Evolutionary conservation across 305 asterid genomes (phyloP), one percentile per base, ranked within the genome.

Genomic region (Solanum hybrid): DNA sequence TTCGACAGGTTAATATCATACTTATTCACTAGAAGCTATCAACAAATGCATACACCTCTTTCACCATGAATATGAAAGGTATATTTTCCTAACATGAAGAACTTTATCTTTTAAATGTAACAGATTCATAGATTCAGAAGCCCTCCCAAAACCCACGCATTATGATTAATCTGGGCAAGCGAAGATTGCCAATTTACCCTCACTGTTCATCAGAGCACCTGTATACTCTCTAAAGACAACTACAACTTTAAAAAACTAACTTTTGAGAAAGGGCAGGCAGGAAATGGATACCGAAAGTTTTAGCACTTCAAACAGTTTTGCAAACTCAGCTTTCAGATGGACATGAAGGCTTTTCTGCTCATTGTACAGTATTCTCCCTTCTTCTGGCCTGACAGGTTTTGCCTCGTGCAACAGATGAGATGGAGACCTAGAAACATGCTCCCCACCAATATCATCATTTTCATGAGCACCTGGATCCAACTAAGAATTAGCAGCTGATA

Each of bases 241-340:
- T 84, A 84, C 36, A 84, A 84, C 42, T 45, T 2, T 5, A 31
- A 84, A 29, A 82, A 78, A 37, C 40, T 77, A 73, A 35, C 34
- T 24, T 34, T 12, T 56, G 31, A 84, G 89, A 37, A 80, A 76
- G 42, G 35, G 87, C 80, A 89, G 78, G 56, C 31, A 85, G 76
- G 90, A 92, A 91, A 88, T 76, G 42, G 56, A 89, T 96, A 97
- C 99, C 96, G 98, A 84, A 90, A 96, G 92, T 87, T 93, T 91
- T 86, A 97, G 96, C 90, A 89, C 87, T 89, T 92, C 91, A 91
- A 98, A 94, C 15, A 97, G 94, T 91, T 91, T 94, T 34, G 72
- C 90, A 88, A 95, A 90, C 91, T 95, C 96, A 88, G 90, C 92
- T 86, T 90, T 95, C 91, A 97, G 93, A 92, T 88, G 91, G 84